These are phyloP conservation scores for Scheffersomyces insectosa DNA, from an alignment of 1,139 yeast species.

Conservation along the genomic window DNA sequence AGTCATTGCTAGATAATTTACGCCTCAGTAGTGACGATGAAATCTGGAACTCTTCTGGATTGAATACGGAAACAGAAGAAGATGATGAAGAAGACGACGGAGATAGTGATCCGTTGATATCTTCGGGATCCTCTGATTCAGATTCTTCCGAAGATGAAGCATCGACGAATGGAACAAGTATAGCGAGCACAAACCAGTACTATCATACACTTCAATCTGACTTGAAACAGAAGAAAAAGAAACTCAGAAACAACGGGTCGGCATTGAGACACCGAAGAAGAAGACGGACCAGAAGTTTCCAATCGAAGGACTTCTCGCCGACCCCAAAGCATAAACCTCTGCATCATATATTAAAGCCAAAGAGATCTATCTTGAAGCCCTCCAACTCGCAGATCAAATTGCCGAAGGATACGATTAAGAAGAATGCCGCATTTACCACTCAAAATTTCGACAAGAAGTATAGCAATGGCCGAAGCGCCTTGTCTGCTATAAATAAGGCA, in stretches of 20 bases:
- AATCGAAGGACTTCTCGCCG: slow-evolving; percentile 26
- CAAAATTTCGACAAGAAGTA: slow-evolving; percentile 3
- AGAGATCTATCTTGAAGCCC: slow-evolving; percentile 40
- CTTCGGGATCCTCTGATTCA: slow-evolving; percentile 28
- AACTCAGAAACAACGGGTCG: neutral
- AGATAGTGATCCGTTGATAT: slow-evolving; percentile 12
- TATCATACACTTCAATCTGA: slow-evolving; percentile 22
- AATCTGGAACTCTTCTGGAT: slow-evolving; percentile 25
- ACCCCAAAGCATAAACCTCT: slow-evolving; percentile 48
- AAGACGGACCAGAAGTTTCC: slow-evolving; percentile 3
- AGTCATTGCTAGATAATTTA: slow-evolving; percentile 10
- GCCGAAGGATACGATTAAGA: neutral
- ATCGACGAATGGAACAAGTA: slow-evolving; percentile 8
- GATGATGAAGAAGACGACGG: slow-evolving; percentile 21
- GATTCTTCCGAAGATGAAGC: slow-evolving; percentile 15
- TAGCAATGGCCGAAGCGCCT: slow-evolving; percentile 10
- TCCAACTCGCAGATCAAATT: neutral
- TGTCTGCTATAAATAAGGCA: slow-evolving; percentile 15
- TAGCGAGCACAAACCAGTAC: slow-evolving; percentile 24
- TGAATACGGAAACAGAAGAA: slow-evolving; percentile 23
- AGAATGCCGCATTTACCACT: neutral
- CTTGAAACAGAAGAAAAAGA: slow-evolving; percentile 16
- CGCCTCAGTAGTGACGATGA: slow-evolving; percentile 17
- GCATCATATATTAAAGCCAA: slow-evolving; percentile 44
- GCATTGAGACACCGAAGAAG: slow-evolving; percentile 4